Evolutionary conservation across 23 red algal genomes (phyloP).

Genomic region (Gracilaria gracilis): DNA sequence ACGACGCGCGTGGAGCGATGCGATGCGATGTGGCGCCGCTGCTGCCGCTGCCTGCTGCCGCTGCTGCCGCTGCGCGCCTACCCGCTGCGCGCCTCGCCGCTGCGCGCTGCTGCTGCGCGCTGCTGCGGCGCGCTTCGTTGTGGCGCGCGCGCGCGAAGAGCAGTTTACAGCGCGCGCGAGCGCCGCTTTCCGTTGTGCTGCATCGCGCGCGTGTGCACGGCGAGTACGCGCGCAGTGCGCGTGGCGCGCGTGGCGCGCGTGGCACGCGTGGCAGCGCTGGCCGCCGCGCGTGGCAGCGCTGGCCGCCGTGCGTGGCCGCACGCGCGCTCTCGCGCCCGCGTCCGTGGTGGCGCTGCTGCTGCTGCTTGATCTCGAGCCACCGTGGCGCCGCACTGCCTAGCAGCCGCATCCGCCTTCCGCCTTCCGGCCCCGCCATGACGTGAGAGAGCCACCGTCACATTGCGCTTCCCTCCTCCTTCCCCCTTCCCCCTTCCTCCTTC

Average conservation of each 20-base stretch:
- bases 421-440: too few relatives aligned
- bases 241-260: too few relatives aligned
- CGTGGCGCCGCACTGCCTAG: too few relatives aligned
- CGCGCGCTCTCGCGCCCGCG: not conserved
- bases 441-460: too few relatives aligned
- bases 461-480: too few relatives aligned
- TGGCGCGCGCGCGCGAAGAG: not conserved
- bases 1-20: too few relatives aligned
- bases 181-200: slow-evolving; percentile 7
- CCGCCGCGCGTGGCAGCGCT: not conserved
- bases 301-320: not conserved
- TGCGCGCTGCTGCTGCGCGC: not conserved
- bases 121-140: not conserved
- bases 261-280: not conserved
- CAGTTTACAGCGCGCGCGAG: not conserved
- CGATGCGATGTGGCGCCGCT: too few relatives aligned
- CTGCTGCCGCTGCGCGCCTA: not conserved
- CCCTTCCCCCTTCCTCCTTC: too few relatives aligned
- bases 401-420: too few relatives aligned
- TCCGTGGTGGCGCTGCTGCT: not conserved
- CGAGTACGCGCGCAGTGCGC: too few relatives aligned
- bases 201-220: not conserved
- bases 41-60: too few relatives aligned
- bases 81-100: not conserved
- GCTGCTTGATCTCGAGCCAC: not conserved